phyloP scores from a whole-genome alignment of 768 basidiomycete genomes.

The Suillus cothurnatus region DNA sequence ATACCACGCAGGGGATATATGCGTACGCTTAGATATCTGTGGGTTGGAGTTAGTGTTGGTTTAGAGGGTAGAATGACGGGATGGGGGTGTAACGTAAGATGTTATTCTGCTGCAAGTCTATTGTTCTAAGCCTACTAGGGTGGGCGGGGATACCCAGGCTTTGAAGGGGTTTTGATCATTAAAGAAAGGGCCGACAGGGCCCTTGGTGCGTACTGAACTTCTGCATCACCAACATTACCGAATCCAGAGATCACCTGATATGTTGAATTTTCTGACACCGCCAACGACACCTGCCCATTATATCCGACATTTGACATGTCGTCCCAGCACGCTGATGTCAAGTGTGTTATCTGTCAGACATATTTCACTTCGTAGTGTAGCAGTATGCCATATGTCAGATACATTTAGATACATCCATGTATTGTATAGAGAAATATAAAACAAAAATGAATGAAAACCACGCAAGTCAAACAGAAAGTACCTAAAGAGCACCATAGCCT shows the following conservation, averaged over 20 bases:
- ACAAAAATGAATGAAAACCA: neutral
- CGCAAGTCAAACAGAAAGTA: neutral
- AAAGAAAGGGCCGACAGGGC: no score
- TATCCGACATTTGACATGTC: neutral
- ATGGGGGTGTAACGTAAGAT: neutral
- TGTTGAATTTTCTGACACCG: neutral
- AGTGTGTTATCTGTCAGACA: neutral
- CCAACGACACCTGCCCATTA: neutral
- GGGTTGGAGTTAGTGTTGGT: neutral
- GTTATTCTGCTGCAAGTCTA: no score
- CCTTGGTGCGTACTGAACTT: no score
- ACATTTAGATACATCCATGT: neutral
- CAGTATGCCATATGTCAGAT: no score
- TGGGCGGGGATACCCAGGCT: no score
- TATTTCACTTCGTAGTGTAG: neutral
- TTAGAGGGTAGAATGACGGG: neutral
- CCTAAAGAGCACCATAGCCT: neutral
- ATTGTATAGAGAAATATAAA: neutral
- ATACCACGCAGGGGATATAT: slow-evolving; percentile 81
- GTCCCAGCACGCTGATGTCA: neutral
- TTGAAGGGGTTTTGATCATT: no score
- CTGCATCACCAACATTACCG: neutral
- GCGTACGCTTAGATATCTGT: slow-evolving; percentile 77
- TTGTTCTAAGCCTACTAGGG: no score
- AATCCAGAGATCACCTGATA: neutral